Conservation (phyloP, 257 asterid genomes). For the Solanum raphanifolium region DNA sequence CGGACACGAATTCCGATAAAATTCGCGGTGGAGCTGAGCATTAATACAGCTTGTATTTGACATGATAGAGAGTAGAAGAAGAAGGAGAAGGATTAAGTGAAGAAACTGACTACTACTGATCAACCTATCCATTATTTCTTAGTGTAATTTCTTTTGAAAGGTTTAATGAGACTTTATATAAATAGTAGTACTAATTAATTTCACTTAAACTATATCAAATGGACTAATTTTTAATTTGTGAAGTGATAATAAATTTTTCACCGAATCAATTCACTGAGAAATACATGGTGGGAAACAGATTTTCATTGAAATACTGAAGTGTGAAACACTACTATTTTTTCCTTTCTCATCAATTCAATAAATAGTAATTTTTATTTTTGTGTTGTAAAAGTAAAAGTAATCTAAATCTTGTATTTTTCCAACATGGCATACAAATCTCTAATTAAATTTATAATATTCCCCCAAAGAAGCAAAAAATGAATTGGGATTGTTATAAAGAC, state of each 20-base stretch:
- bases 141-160: not conserved
- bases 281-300: not conserved
- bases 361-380: too few relatives aligned
- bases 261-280: not conserved
- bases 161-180: not conserved
- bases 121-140: not conserved
- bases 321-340: not conserved
- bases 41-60: not conserved
- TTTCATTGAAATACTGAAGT: too few relatives aligned
- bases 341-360: too few relatives aligned
- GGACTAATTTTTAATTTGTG: not conserved
- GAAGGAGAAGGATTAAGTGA: conserved; percentile 1
- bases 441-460: not conserved
- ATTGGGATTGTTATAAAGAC: not conserved
- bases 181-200: not conserved
- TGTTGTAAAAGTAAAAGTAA: not conserved
- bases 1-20: conserved; percentile 53
- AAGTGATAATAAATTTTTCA: not conserved
- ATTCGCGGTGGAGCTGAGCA: conserved; percentile 33
- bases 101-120: not conserved
- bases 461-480: not conserved
- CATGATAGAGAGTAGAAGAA: conserved; percentile 11
- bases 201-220: not conserved
- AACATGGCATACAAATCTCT: not conserved
- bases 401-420: not conserved